Conservation (phyloP, 2,329 filamentous ascomycete genomes). For the Plectosphaerella sp. region DNA sequence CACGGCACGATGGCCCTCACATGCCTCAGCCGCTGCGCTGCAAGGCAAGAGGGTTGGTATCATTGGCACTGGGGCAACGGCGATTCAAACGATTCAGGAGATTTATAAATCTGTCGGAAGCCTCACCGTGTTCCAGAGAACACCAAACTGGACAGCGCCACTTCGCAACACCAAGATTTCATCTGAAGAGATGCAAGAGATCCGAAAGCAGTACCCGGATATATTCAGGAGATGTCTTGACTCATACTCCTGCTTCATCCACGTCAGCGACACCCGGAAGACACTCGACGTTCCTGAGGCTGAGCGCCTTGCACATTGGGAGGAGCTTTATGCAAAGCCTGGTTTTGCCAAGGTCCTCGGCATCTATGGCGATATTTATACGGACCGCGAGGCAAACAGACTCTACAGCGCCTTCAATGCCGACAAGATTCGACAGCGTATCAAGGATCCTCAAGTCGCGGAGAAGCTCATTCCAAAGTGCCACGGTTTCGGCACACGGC, state of each 20-base stretch:
- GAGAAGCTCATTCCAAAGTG: constrained; percentile 27
- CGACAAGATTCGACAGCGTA: constrained; percentile 27
- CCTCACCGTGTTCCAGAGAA: constrained; percentile 24
- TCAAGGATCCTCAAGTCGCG: constrained; percentile 27
- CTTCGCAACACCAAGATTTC: constrained; percentile 19
- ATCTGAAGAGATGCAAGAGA: constrained; percentile 5
- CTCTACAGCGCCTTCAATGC: constrained; percentile 21
- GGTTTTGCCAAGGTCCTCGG: constrained; percentile 29
- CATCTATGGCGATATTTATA: constrained; percentile 19
- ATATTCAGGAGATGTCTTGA: constrained; percentile 21
- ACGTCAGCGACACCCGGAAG: constrained; percentile 8
- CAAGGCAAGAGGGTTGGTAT: constrained; percentile 20
- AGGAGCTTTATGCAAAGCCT: constrained; percentile 25
- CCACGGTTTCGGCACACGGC: constrained; percentile 14
- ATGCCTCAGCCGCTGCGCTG: no score
- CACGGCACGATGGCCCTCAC: constrained; percentile 8
- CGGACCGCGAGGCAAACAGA: constrained; percentile 20
- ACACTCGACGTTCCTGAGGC: constrained; percentile 19
- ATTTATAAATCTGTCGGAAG: constrained; percentile 21
- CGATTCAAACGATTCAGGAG: constrained; percentile 23
- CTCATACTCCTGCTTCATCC: constrained; percentile 20
- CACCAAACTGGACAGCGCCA: constrained; percentile 19
- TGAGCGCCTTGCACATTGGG: constrained; percentile 18
- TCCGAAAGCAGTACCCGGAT: constrained; percentile 16
- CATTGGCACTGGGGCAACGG: constrained; percentile 27